Conservation (phyloP, 2,329 filamentous ascomycete species). For the Dothistroma pini region DNA sequence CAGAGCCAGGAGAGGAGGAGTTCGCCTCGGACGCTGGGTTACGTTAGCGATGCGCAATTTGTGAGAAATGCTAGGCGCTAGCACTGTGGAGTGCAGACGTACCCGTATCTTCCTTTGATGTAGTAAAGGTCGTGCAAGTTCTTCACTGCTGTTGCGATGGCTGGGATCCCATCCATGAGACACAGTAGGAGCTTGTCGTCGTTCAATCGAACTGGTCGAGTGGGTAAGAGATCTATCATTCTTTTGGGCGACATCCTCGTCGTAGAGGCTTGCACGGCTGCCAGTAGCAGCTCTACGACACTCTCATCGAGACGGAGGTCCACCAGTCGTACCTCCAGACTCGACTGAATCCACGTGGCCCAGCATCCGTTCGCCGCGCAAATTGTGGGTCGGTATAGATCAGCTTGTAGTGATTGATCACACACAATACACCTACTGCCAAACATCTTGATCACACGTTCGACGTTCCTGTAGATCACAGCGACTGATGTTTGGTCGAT, state of each 20-base stretch:
- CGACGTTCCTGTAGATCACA: constrained; percentile 3
- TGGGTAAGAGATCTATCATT: not conserved
- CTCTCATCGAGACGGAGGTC: not conserved
- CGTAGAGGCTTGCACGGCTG: constrained; percentile 1
- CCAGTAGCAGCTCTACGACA: constrained; percentile 2
- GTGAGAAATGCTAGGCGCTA: not conserved
- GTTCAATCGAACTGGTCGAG: not conserved
- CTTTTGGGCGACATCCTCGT: constrained; percentile 1
- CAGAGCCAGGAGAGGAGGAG: constrained; percentile 8
- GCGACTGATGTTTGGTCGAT: not conserved
- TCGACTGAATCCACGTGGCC: not conserved
- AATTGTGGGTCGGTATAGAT: not conserved
- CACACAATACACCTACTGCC: constrained; percentile 4
- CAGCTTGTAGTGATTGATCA: not conserved
- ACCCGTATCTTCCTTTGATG: not conserved
- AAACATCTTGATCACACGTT: not conserved
- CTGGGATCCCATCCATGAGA: not conserved
- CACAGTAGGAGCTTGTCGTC: not conserved
- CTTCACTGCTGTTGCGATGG: not conserved
- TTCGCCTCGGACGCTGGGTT: constrained; percentile 5
- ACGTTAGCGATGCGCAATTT: not conserved
- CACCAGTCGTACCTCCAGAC: constrained; percentile 2
- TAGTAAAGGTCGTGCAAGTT: not conserved
- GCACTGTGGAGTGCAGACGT: not conserved
- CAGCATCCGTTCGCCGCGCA: constrained; percentile 1